phyloP scores from a whole-genome alignment of 148 eudicot species.

The Cornus kousa region DNA sequence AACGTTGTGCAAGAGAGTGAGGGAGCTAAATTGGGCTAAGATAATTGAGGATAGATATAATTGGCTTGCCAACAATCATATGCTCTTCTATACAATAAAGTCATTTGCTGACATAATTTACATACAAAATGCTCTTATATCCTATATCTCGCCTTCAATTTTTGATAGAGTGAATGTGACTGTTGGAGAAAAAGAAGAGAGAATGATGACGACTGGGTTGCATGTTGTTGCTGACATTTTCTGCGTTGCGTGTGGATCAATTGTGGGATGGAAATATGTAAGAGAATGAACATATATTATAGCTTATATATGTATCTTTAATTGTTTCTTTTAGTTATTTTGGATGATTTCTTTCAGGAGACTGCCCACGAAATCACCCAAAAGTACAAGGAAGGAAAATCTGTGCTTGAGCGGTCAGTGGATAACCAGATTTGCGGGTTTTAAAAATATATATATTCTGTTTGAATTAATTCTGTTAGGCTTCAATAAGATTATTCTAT shows the following conservation, averaged over 20 bases:
- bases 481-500: no score
- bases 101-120: neutral
- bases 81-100: neutral
- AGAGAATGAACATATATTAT: slow-evolving; percentile 22
- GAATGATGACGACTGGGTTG: slow-evolving; percentile 85
- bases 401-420: slow-evolving; percentile 85
- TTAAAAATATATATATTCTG: neutral
- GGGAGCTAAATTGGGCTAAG: neutral
- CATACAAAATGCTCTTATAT: neutral
- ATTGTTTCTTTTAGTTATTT: neutral
- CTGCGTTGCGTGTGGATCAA: slow-evolving; percentile 88
- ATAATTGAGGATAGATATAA: neutral
- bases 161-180: slow-evolving; percentile 73
- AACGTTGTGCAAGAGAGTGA: neutral
- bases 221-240: slow-evolving; percentile 86
- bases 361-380: slow-evolving; percentile 76
- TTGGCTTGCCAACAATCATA: neutral
- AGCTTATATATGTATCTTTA: neutral
- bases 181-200: slow-evolving; percentile 67
- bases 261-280: slow-evolving; percentile 93
- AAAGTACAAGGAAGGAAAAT: slow-evolving; percentile 98
- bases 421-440: neutral
- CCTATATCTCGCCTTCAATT: neutral
- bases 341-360: slow-evolving; percentile 47
- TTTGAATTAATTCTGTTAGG: no score